phyloP scores from a whole-genome alignment of 2,329 filamentous ascomycete genomes.

The Hypoxylon sp. region DNA sequence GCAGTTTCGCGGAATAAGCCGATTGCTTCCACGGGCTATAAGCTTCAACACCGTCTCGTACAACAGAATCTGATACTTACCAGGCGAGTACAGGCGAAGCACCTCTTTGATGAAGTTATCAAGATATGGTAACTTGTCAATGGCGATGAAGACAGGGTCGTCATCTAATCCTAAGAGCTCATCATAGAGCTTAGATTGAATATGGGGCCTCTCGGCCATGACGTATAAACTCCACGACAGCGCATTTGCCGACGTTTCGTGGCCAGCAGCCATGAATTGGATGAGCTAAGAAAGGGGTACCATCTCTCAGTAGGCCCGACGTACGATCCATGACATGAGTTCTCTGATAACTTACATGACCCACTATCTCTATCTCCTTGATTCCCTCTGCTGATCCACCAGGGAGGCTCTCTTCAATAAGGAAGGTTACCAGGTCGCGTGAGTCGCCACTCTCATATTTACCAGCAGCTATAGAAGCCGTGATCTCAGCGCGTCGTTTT shows the following conservation, averaged over 20 bases:
- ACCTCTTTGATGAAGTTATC: slow-evolving; percentile 57
- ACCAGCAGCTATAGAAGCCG: background rate
- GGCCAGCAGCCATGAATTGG: slow-evolving; percentile 55
- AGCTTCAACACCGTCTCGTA: background rate
- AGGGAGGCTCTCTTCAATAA: slow-evolving; percentile 26
- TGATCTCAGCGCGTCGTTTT: background rate
- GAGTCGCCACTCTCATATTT: slow-evolving; percentile 17
- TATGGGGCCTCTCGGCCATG: slow-evolving; percentile 49
- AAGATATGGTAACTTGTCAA: slow-evolving; percentile 53
- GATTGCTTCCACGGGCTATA: background rate
- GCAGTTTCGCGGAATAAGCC: slow-evolving; percentile 4
- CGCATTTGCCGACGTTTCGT: slow-evolving; percentile 55
- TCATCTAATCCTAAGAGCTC: slow-evolving; percentile 52
- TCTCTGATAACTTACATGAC: slow-evolving; percentile 25
- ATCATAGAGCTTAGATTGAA: slow-evolving; percentile 52
- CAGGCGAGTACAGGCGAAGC: slow-evolving; percentile 53
- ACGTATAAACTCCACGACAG: slow-evolving; percentile 54
- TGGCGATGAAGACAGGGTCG: slow-evolving; percentile 43
- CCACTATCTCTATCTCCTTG: slow-evolving; percentile 51
- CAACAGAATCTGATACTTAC: background rate
- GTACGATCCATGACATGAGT: background rate
- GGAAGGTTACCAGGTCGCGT: slow-evolving; percentile 24
- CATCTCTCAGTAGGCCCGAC: background rate
- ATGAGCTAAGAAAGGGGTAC: slow-evolving; percentile 47
- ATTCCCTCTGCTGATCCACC: slow-evolving; percentile 29